These are phyloP conservation scores for Spathaspora arborariae DNA, from an alignment of 805 yeast genomes.

Conservation along the genomic window DNA sequence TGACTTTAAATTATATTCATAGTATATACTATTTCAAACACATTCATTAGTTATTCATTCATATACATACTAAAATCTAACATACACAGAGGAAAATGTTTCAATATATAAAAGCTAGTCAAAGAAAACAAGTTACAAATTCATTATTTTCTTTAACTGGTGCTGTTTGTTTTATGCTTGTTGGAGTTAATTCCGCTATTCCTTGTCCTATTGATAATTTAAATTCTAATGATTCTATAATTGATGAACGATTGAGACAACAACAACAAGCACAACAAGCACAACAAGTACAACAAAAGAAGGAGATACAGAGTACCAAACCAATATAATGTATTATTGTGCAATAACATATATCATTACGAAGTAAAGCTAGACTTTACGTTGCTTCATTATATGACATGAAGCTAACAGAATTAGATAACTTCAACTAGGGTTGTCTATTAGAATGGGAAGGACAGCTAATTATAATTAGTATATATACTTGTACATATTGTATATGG, in stretches of 20 bases:
- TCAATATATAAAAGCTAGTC: conserved; percentile 47
- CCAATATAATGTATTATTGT: too few species aligned
- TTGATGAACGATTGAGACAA: conserved; percentile 28
- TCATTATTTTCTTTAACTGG: conserved; percentile 72
- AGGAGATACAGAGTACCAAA: too few species aligned
- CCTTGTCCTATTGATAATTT: conserved; percentile 43
- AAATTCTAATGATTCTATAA: conserved; percentile 38
- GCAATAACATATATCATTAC: too few species aligned
- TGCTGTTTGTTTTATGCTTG: conserved; percentile 56
- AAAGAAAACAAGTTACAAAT: conserved; percentile 53
- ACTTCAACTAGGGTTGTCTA: too few species aligned
- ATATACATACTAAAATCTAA: background rate
- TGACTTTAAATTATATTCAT: too few species aligned
- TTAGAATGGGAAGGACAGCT: background rate
- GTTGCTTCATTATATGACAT: too few species aligned
- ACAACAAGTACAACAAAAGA: conserved; percentile 1
- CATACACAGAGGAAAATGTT: conserved; percentile 33
- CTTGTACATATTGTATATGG: background rate
- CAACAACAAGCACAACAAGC: conserved; percentile 7
- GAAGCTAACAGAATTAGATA: too few species aligned
- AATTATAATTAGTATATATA: background rate
- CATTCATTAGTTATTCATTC: too few species aligned
- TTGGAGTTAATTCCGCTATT: conserved; percentile 51
- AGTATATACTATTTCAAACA: too few species aligned
- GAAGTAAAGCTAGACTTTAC: too few species aligned